These are phyloP conservation scores for Rhododendron ferrugineum DNA, from an alignment of 148 eudicot species.

Conservation along the genomic window DNA sequence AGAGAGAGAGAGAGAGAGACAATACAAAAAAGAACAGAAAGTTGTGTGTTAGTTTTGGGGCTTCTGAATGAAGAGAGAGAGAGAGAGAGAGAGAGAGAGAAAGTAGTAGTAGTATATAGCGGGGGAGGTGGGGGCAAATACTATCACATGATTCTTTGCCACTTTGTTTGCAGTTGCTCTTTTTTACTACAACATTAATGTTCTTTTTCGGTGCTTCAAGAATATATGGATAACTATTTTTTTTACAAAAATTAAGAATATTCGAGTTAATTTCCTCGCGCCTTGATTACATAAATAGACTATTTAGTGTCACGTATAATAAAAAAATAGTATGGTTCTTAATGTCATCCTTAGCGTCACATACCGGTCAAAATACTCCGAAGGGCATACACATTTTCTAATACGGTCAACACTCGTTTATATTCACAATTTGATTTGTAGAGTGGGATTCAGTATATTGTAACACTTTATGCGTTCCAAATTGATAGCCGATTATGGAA, in stretches of 20 bases:
- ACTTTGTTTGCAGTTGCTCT: neutral
- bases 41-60: neutral
- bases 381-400: neutral
- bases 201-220: neutral
- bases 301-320: no score
- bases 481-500: no score
- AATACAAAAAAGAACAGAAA: neutral
- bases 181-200: neutral
- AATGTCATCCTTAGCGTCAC: neutral
- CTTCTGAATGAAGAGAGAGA: conserved; percentile 21
- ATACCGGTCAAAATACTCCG: neutral
- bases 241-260: no score
- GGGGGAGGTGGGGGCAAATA: conserved; percentile 11
- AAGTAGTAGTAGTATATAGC: neutral
- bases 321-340: no score
- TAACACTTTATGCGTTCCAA: no score
- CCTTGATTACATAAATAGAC: neutral
- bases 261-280: neutral
- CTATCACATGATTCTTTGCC: conserved; percentile 37
- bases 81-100: neutral
- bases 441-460: neutral
- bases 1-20: neutral
- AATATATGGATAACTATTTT: neutral
- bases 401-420: no score
- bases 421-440: no score